A percentile compares a stretch with the other conserved stretches of the same genome.
phyloP scores from a whole-genome alignment of 75 land plant species.

The Pinus albicaulis region DNA sequence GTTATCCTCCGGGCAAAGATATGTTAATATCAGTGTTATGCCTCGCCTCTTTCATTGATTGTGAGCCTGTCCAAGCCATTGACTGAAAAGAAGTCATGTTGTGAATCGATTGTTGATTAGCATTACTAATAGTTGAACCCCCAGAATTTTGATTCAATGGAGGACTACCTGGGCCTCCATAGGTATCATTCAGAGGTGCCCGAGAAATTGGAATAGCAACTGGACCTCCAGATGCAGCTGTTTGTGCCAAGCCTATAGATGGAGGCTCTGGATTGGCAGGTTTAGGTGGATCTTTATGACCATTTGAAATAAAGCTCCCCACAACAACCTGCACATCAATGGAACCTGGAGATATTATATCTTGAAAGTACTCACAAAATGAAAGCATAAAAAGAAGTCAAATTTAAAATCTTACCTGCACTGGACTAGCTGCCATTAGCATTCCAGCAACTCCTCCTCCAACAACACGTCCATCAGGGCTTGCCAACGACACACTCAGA shows the following conservation, averaged over 20 bases:
- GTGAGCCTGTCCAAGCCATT: constrained; percentile 32
- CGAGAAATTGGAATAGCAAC: constrained; percentile 17
- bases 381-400: not conserved
- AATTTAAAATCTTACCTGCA: constrained; percentile 51
- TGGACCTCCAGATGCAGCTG: constrained; percentile 7
- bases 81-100: constrained; percentile 20
- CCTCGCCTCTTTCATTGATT: constrained; percentile 18
- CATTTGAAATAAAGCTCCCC: constrained; percentile 33
- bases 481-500: constrained; percentile 74
- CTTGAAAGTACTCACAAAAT: not conserved
- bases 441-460: constrained; percentile 86
- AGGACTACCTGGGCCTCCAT: constrained; percentile 27
- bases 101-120: constrained; percentile 27
- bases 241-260: constrained; percentile 1
- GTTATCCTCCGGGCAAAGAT: constrained; percentile 10
- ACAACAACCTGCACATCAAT: constrained; percentile 28
- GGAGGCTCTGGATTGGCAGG: constrained; percentile 1
- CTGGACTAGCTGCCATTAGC: constrained; percentile 79
- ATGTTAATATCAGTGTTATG: constrained; percentile 17
- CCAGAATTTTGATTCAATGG: constrained; percentile 18
- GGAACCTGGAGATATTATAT: not conserved
- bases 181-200: constrained; percentile 19
- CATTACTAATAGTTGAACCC: constrained; percentile 13
- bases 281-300: constrained; percentile 10
- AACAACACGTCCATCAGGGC: constrained; percentile 77